Percentiles rank a stretch among this genome's conserved stretches.
phyloP scores from a whole-genome alignment of 1,284 basidiomycete species.

The Tetrapyrgos nigripes region DNA sequence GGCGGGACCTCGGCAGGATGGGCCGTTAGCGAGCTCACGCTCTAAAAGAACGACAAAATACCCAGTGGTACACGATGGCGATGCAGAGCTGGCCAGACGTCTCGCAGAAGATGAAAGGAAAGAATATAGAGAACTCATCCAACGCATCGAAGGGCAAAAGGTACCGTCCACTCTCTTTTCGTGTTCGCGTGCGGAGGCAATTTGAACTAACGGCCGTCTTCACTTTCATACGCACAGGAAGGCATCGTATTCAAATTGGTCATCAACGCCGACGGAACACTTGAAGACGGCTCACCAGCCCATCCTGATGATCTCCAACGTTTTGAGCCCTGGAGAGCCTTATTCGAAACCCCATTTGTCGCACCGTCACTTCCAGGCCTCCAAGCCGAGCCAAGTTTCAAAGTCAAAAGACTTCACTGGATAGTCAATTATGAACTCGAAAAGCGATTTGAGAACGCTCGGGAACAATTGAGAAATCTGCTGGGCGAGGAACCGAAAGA shows the following conservation, averaged over 20 bases:
- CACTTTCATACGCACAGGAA: constrained; percentile 28
- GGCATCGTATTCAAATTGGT: constrained; percentile 19
- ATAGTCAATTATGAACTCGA: constrained; percentile 28
- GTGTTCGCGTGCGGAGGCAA: too few relatives aligned
- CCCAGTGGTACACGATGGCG: too few relatives aligned
- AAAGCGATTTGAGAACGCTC: constrained; percentile 21
- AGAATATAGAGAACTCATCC: background rate
- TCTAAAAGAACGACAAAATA: too few relatives aligned
- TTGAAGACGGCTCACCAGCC: constrained; percentile 18
- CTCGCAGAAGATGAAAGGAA: background rate
- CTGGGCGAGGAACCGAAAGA: constrained; percentile 17
- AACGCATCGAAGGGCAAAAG: background rate
- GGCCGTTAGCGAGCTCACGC: too few relatives aligned
- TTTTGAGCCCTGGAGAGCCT: constrained; percentile 15
- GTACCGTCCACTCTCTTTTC: too few relatives aligned
- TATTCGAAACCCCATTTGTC: constrained; percentile 9
- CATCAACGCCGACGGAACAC: constrained; percentile 14
- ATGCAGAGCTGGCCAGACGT: background rate
- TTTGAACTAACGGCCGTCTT: background rate
- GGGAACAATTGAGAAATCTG: constrained; percentile 12
- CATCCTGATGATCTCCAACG: constrained; percentile 18
- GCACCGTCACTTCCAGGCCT: background rate
- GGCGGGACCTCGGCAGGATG: too few relatives aligned
- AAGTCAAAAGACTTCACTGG: constrained; percentile 29
- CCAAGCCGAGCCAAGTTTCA: background rate